Base-by-base conservation (phyloP, 352 stramenopile genomes). In the Globisporangium echinulatum region DNA sequence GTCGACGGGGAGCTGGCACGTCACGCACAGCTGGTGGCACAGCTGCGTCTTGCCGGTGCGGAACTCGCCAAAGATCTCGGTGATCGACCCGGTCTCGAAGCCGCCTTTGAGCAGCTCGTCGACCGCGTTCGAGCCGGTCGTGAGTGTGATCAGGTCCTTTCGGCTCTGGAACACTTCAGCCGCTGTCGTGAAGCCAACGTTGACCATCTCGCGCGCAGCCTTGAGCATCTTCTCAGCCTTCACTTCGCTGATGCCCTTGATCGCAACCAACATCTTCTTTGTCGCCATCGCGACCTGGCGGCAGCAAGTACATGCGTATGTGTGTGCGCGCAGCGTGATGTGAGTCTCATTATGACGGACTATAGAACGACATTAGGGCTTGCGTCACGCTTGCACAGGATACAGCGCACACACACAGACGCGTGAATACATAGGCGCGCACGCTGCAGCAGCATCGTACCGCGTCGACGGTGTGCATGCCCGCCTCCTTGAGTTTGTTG, bases 1-100 rank as follows among this genome's bases (percentile, higher is more conserved):
- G 61, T 98, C 96, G 60, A 99, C 85, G 2, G 96, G 90, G 49
- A 99, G 83, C 78, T 99, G 97, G 67, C 96, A 99, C 44, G 96
- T 99, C 42, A 99, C 97, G 71, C 97, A 99, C 1, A 99, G 80
- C 58, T 98, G 99, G 68, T 99, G 97, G 68, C 97, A 99, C 47
- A 99, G 71, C 72, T 99, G 97, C 9, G 97, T 99, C 75, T 99
- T 99, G 42, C 97, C 97, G 14, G 97, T 99, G 14, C 97, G 88
- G 74, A 99, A 99, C 70, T 99, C 97, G 50, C 97, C 97, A 82
- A 99, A 99, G 8, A 99, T 75, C 70, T 99, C 96, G 0, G 97
- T 99, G 59, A 99, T 97, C 15, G 88, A 98, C 2, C 95, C 95
- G 9, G 97, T 99, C 70, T 99, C 97, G 57, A 99, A 97, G 15